These are phyloP conservation scores for Chrysoporthe deuterocubensis DNA, from an alignment of 2,329 filamentous ascomycete species.

Conservation along the genomic window DNA sequence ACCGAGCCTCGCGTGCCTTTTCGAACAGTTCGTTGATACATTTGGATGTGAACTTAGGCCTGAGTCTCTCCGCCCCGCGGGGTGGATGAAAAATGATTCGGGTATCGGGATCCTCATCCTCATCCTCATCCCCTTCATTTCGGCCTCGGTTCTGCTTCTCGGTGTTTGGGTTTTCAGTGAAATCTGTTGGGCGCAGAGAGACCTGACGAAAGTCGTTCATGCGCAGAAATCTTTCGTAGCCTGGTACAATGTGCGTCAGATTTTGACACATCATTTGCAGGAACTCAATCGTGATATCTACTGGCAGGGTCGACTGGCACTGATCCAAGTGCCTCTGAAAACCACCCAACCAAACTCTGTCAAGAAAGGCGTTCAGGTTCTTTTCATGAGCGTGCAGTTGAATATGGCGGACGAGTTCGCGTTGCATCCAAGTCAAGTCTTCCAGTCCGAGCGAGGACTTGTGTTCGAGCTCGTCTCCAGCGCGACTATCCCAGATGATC, in stretches of 20 bases:
- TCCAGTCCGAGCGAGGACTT: constrained; percentile 33
- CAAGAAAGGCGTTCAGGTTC: constrained; percentile 41
- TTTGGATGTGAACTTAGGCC: constrained; percentile 31
- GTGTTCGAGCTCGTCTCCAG: constrained; percentile 34
- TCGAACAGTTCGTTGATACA: constrained; percentile 53
- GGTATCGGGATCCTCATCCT: constrained; percentile 31
- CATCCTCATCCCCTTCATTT: constrained; percentile 32
- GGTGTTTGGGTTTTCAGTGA: neutral
- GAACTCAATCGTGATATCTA: constrained; percentile 49
- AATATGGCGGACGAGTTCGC: constrained; percentile 46
- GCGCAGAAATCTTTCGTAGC: constrained; percentile 35
- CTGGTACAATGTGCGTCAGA: constrained; percentile 43
- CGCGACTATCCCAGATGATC: constrained; percentile 57
- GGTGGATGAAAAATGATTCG: constrained; percentile 55
- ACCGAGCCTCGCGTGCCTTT: constrained; percentile 36
- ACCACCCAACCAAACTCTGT: constrained; percentile 51
- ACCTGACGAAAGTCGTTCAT: constrained; percentile 46
- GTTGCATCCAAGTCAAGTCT: constrained; percentile 52
- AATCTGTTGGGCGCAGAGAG: constrained; percentile 8
- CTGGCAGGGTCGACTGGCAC: constrained; percentile 35
- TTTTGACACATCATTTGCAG: constrained; percentile 41
- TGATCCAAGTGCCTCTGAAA: constrained; percentile 33
- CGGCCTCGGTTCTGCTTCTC: constrained; percentile 14
- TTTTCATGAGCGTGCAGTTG: constrained; percentile 36
- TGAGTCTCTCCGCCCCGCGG: constrained; percentile 31